A percentile compares a stretch with the other conserved stretches of the same genome.
phyloP scores from a whole-genome alignment of 2,329 filamentous ascomycete genomes.

The Xylariaceae sp. region DNA sequence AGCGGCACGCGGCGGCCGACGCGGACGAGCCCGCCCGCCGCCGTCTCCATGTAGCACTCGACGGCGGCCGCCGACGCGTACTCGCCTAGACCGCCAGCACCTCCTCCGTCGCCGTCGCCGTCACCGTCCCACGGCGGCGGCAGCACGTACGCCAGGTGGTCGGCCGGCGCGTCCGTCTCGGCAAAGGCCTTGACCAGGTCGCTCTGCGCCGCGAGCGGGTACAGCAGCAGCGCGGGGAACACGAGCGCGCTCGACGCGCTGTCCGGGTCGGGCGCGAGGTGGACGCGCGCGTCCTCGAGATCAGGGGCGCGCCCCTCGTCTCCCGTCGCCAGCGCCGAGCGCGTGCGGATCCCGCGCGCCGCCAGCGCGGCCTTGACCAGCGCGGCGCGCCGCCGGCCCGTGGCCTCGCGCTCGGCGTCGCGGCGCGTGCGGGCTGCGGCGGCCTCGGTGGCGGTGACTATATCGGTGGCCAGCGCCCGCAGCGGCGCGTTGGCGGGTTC shows the following conservation, averaged over 20 bases:
- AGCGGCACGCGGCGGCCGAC: conserved; percentile 78
- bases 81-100: conserved; percentile 9
- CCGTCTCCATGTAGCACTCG: conserved; percentile 86
- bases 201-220: conserved; percentile 72
- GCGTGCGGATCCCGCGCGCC: conserved; percentile 62
- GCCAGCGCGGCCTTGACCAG: conserved; percentile 59
- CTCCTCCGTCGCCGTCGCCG: conserved; percentile 26
- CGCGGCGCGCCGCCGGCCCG: conserved; percentile 45
- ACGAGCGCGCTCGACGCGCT: conserved; percentile 64
- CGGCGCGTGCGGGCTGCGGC: conserved; percentile 47
- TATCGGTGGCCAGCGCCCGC: conserved; percentile 51
- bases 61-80: conserved; percentile 41
- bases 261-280: conserved; percentile 62
- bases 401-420: conserved; percentile 49
- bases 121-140: conserved; percentile 78
- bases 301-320: conserved; percentile 78
- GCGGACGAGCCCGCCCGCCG: conserved; percentile 72
- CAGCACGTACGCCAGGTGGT: conserved; percentile 80
- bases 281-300: conserved; percentile 73
- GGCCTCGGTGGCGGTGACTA: conserved; percentile 49
- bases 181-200: conserved; percentile 87
- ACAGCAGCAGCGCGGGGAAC: conserved; percentile 77
- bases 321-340: conserved; percentile 58
- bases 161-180: conserved; percentile 65
- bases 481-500: conserved; percentile 65